Conservation (phyloP, 1,284 basidiomycete genomes). For the Ustilago hordei region DNA sequence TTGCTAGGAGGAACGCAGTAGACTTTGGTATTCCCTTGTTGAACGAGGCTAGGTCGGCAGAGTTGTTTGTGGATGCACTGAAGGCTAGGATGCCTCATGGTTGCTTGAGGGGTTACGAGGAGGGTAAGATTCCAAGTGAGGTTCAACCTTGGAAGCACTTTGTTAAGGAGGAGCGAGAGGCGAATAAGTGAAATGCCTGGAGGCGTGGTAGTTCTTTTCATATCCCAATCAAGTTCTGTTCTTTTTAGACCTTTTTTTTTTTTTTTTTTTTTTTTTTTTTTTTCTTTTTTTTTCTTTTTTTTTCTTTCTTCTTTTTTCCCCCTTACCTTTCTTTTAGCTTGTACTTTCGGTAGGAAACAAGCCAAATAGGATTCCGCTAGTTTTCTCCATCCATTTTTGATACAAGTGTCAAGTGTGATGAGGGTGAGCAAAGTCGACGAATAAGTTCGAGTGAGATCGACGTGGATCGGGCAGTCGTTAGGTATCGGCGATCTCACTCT, state of each 20-base stretch:
- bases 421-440: not conserved
- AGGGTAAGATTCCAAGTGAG: slow-evolving; percentile 91
- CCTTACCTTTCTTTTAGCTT: not conserved
- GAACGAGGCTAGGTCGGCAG: slow-evolving; percentile 89
- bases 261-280: not conserved
- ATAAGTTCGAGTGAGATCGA: not conserved
- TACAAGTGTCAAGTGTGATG: not conserved
- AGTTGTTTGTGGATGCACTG: slow-evolving; percentile 90
- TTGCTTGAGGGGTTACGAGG: slow-evolving; percentile 83
- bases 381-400: not conserved
- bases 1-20: slow-evolving; percentile 75
- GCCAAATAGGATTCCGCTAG: not conserved
- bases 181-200: not conserved
- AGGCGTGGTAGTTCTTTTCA: not conserved
- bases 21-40: slow-evolving; percentile 77
- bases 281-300: not conserved
- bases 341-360: not conserved
- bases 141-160: slow-evolving; percentile 73
- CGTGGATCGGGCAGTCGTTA: not conserved
- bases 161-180: slow-evolving; percentile 50
- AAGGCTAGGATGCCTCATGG: slow-evolving; percentile 88
- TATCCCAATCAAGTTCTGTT: not conserved
- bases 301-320: not conserved
- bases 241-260: not conserved
- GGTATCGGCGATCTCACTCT: not conserved